These are phyloP conservation scores for Metarhizium album DNA, from an alignment of 2,329 filamentous ascomycete species.

Conservation along the genomic window DNA sequence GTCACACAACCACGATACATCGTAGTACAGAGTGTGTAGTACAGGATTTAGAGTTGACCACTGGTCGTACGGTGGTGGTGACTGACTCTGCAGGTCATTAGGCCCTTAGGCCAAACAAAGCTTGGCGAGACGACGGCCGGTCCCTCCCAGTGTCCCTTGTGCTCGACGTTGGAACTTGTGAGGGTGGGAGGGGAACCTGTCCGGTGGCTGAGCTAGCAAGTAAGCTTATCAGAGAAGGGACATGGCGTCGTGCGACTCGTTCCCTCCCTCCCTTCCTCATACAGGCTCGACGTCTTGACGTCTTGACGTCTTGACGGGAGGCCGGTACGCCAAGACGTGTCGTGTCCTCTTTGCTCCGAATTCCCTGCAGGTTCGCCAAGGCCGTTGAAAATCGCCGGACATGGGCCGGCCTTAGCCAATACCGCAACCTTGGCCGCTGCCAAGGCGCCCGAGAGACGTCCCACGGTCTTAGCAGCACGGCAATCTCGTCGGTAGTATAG, in stretches of 20 bases:
- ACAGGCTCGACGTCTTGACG: no score
- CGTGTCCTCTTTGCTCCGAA: conserved; percentile 6
- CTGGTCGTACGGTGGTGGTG: neutral
- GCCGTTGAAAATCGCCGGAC: neutral
- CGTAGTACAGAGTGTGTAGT: neutral
- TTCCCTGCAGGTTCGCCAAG: conserved; percentile 1
- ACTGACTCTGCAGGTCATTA: neutral
- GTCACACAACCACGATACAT: neutral
- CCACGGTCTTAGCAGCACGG: neutral
- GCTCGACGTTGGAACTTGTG: neutral
- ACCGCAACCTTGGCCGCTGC: neutral
- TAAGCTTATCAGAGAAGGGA: conserved; percentile 5
- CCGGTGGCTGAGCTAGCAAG: conserved; percentile 3
- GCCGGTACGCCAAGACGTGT: neutral
- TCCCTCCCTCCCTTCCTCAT: no score
- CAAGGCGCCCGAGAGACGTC: neutral
- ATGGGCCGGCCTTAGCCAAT: neutral
- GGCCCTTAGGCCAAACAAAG: neutral
- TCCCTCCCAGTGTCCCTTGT: no score
- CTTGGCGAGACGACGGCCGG: neutral
- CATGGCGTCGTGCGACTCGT: neutral
- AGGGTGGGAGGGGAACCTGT: neutral
- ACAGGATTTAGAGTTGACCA: neutral
- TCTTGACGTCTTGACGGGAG: neutral
- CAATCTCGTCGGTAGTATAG: neutral